Conservation (phyloP, 2,329 filamentous ascomycete species). For the Colletotrichum horii region DNA sequence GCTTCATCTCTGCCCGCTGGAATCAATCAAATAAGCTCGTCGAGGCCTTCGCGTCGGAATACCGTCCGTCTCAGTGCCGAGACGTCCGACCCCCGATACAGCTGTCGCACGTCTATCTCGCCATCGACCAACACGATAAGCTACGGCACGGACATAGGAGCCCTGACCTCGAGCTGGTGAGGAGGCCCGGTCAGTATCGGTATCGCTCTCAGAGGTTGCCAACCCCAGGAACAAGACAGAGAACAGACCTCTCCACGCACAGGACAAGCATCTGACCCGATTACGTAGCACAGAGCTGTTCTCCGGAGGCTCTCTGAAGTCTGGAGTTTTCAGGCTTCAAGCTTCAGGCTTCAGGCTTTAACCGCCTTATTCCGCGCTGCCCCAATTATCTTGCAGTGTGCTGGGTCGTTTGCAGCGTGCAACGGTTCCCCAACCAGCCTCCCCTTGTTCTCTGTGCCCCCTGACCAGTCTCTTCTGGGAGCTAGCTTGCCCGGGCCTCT, state of each 20-base stretch:
- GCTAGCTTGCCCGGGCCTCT: not conserved
- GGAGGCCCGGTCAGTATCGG: not conserved
- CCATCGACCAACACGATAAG: slow-evolving; percentile 10
- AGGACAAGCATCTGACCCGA: not conserved
- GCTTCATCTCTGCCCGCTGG: not conserved
- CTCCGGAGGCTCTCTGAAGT: not conserved
- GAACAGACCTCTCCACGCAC: slow-evolving; percentile 11
- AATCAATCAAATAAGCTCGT: slow-evolving; percentile 15
- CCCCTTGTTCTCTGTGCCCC: slow-evolving; percentile 7
- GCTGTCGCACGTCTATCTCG: slow-evolving; percentile 16
- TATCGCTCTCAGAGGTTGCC: not conserved
- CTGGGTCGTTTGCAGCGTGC: slow-evolving; percentile 8
- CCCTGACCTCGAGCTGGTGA: not conserved
- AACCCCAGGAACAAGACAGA: not conserved
- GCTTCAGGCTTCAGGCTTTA: slow-evolving; percentile 1
- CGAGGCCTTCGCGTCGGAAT: slow-evolving; percentile 4
- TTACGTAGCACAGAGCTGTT: not conserved
- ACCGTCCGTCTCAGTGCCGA: slow-evolving; percentile 8
- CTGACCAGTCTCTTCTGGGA: slow-evolving; percentile 14
- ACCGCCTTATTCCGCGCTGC: slow-evolving; percentile 1
- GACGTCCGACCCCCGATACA: slow-evolving; percentile 18
- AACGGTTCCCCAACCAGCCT: slow-evolving; percentile 15
- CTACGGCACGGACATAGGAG: slow-evolving; percentile 10
- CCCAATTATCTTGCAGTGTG: not conserved
- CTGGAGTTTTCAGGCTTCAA: not conserved